These are phyloP conservation scores for Metschnikowia peoriensis DNA, from an alignment of 805 yeast species.

Conservation along the genomic window DNA sequence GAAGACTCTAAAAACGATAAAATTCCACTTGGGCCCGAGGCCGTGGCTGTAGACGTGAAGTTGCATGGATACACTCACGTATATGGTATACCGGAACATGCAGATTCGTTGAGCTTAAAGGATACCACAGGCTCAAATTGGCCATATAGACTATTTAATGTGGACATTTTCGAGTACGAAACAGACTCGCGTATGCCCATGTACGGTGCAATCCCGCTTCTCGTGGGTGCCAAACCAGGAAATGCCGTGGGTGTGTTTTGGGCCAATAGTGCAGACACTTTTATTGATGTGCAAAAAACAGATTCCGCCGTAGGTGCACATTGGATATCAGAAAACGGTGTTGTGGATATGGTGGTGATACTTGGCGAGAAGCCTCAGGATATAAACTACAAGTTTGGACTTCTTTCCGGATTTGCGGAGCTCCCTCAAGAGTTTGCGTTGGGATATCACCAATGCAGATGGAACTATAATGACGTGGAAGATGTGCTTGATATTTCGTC, in stretches of 20 bases:
- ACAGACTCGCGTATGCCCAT: conserved; percentile 78
- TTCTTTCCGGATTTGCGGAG: conserved; percentile 66
- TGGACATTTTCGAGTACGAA: conserved; percentile 94
- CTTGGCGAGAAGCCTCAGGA: conserved; percentile 57
- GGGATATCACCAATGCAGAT: conserved; percentile 95
- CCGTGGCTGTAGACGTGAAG: conserved; percentile 75
- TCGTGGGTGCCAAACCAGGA: conserved; percentile 63
- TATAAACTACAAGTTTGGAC: conserved; percentile 60
- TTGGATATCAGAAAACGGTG: conserved; percentile 93
- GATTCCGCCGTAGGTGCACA: conserved; percentile 52
- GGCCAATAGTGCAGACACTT: conserved; percentile 92
- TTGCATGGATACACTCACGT: conserved; percentile 61
- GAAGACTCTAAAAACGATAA: conserved; percentile 63
- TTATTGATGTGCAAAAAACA: conserved; percentile 62
- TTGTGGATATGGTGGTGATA: conserved; percentile 69
- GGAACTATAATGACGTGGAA: conserved; percentile 90
- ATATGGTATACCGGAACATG: conserved; percentile 97
- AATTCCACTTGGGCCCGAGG: conserved; percentile 83
- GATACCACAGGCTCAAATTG: conserved; percentile 58
- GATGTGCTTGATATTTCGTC: conserved; percentile 75
- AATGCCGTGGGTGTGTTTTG: conserved; percentile 79
- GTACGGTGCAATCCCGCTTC: conserved; percentile 93
- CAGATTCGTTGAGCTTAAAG: conserved; percentile 70
- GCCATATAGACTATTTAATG: conserved; percentile 88
- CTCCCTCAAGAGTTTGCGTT: conserved; percentile 77